Evolutionary conservation across 2,329 filamentous ascomycete genomes (phyloP).

Genomic region (Colletotrichum simmondsii): DNA sequence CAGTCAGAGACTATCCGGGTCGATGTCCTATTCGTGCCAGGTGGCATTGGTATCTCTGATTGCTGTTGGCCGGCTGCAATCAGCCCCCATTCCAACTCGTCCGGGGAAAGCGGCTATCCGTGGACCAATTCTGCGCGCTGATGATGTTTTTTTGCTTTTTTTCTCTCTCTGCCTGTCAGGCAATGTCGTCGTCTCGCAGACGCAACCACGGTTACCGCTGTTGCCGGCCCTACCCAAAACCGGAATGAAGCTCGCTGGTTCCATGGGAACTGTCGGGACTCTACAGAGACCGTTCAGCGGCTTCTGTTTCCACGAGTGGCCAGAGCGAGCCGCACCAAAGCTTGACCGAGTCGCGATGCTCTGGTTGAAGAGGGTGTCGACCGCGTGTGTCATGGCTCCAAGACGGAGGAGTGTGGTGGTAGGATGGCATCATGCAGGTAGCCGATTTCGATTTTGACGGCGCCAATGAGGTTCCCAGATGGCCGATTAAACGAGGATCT

Average conservation of each 20-base stretch:
- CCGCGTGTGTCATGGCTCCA: constrained; percentile 11
- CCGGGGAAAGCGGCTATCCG: not conserved
- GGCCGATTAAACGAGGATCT: not conserved
- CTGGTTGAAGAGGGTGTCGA: not conserved
- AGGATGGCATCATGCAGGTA: constrained; percentile 41
- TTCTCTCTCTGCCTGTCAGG: not conserved
- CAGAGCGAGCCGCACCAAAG: constrained; percentile 11
- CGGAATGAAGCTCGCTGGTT: not conserved
- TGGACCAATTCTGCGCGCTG: not conserved
- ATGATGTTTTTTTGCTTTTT: not conserved
- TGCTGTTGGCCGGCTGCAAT: not conserved
- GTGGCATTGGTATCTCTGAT: constrained; percentile 5
- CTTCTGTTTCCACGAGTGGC: not conserved
- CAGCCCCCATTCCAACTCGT: not conserved
- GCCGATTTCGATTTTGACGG: constrained; percentile 39
- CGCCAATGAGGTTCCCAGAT: not conserved
- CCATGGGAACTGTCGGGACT: not conserved
- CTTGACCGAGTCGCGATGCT: constrained; percentile 21
- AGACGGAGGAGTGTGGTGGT: constrained; percentile 23
- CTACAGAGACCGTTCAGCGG: not conserved
- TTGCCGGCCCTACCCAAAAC: not conserved
- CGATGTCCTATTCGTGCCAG: constrained; percentile 13
- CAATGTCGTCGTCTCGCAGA: not conserved
- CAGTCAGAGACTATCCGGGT: not conserved
- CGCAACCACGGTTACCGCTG: no score